Conservation (phyloP, 164 flowering plant genomes). For the Euptelea pleiosperma region DNA sequence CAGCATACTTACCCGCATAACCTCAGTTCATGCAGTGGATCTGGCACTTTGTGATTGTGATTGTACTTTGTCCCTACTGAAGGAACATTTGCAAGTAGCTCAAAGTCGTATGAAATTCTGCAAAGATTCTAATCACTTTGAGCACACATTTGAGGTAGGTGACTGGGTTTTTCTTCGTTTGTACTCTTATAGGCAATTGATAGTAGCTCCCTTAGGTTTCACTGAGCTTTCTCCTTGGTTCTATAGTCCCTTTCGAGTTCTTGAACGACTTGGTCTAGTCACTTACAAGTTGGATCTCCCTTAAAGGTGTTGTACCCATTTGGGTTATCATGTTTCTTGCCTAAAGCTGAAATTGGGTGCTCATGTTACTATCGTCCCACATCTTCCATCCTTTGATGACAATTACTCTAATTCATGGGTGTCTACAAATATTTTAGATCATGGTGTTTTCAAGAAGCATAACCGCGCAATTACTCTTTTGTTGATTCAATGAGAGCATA, state of each 20-base stretch:
- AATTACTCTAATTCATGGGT: no score
- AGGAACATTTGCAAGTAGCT: background rate
- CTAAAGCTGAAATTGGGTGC: background rate
- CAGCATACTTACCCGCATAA: background rate
- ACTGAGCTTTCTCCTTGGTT: background rate
- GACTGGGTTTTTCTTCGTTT: conserved; percentile 13
- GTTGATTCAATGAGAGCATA: no score
- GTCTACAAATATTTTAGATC: no score
- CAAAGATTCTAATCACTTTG: background rate
- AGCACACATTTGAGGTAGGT: conserved; percentile 5
- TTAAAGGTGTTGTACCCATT: background rate
- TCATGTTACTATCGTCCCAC: background rate
- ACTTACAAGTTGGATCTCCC: conserved; percentile 10
- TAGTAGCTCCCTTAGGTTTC: no score
- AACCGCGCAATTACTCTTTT: no score
- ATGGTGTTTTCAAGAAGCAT: no score
- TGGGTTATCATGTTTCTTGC: conserved; percentile 2
- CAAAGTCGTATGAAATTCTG: conserved; percentile 5
- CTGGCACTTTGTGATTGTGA: background rate
- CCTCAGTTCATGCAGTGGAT: background rate
- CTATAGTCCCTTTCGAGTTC: background rate
- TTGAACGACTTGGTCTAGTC: background rate
- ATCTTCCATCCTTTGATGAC: background rate
- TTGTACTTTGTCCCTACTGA: background rate
- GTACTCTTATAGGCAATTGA: conserved; percentile 7